Base-by-base conservation (phyloP, 352 stramenopile genomes). In the Phytophthora pistaciae region DNA sequence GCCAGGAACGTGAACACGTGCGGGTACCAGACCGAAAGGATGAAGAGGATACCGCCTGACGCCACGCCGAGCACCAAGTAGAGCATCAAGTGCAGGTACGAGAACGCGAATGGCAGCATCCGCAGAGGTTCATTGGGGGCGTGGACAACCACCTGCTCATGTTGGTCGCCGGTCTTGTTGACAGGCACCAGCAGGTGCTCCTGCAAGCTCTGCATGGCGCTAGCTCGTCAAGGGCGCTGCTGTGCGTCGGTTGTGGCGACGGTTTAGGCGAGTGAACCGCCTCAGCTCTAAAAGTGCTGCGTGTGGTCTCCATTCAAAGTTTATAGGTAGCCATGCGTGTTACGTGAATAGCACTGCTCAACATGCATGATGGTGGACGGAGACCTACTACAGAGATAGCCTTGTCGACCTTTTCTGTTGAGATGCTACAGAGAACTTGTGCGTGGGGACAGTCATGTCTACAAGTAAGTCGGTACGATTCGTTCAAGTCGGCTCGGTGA, bases 1-100 rank as follows among this genome's bases (percentile, higher is more conserved):
- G 83, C 83, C 31, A 91, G 61, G 54, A 56, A 68, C 9, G 85
- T 91, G 73, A 85, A 91, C 31, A 91, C n/a, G n/a, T 85, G 79
- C 5, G 85, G 83, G 60, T 87, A 91, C 85, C 85, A 91, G 50
- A 87, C 71, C 16, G 70, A 79, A 5, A 84, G 54, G 23, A 93
- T 64, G 50, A 74, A 61, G 11, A 91, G 52, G 7, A 82, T 42
- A 0, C 75, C 77, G 42, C 80, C 70, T 2, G 78, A 74, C 23
- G 9, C 18, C 3, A 85, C 14, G 0, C 79, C 58, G 13, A 91
- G 67, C 18, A 85, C 3, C 16, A 50, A 42, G 70, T 77, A 91
- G 29, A 90, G 56, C 5, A 56, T 36, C 9, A 78, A 59, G 10
- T 85, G 75, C 66, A 84, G 10, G 46, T 66, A 73, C 20, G 80